Base-by-base conservation (phyloP, 2,329 filamentous ascomycete species). In the Colletotrichum kahawae region DNA sequence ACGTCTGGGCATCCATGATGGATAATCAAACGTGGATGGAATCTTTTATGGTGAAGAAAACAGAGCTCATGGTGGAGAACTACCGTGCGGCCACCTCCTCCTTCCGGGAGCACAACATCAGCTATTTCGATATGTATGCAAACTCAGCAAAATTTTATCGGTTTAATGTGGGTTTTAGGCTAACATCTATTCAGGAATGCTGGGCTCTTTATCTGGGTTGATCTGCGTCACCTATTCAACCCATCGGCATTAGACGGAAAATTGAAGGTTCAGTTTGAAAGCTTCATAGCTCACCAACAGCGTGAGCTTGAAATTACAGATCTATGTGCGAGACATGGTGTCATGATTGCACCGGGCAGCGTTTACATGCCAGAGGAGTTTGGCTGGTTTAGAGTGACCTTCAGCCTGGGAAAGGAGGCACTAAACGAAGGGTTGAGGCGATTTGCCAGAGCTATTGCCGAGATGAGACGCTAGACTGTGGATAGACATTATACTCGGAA, bases 301-400 rank as follows among this genome's bases (percentile, higher is more conserved):
- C 67, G 77, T 10, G 77, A 80, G 57, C 3, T 27, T 31, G 54
- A 66, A 7, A 75, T 79, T 13, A 51, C 65, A 14, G 34, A 70
- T 6, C 27, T 48, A 2, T 77, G 68, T n/a, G 34, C 72, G 5
- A 68, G 57, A 27, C 77, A 77, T 12, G 78, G 77, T 2, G 77
- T 80, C 5, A 57, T 67, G 24, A 77, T 79, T 29, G 73, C 77
- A 1, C 57, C 66, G 2, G 79, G 79, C 7, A 71, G 65, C 36
- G 74, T 70, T n/a, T 80, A 78, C 57, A 71, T 48, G 31, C 71
- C 77, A 0, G 79, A 78, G 24, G 78, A 79, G 29, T 54, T 78
- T 31, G 79, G 79, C 6, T 80, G 78, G 77, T 81, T 81, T 48
- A 70, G 79, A 4, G n/a, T 80, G 9, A 77, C 70, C 5, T 80